phyloP scores from a whole-genome alignment of 1,284 basidiomycete genomes.

The Sphaerobolus stellatus region DNA sequence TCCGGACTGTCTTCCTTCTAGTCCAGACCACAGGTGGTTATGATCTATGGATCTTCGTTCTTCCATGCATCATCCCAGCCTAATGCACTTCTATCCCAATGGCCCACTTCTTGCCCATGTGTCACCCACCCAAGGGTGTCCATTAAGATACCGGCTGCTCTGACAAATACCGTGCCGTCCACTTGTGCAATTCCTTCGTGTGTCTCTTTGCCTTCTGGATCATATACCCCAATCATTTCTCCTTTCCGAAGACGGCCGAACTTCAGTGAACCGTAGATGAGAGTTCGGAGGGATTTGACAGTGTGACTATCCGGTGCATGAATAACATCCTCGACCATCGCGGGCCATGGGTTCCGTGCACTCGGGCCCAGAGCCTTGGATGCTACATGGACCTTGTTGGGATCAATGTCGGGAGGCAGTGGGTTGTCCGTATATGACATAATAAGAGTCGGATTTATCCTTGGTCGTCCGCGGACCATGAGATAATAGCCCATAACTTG shows the following conservation, averaged over 20 bases:
- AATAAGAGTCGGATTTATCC: constrained; percentile 51
- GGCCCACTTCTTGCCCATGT: constrained; percentile 47
- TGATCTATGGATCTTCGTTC: constrained; percentile 17
- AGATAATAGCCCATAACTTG: constrained; percentile 44
- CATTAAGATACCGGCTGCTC: constrained; percentile 63
- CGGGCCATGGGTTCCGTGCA: constrained; percentile 57
- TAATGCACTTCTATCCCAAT: constrained; percentile 62
- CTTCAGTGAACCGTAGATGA: constrained; percentile 50
- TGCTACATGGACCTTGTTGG: too few relatives aligned
- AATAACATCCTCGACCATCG: constrained; percentile 50
- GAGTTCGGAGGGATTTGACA: constrained; percentile 56
- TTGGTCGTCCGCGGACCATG: constrained; percentile 57
- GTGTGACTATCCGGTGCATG: constrained; percentile 63
- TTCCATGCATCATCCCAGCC: constrained; percentile 74
- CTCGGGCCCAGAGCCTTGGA: constrained; percentile 12
- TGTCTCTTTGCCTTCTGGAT: constrained; percentile 26
- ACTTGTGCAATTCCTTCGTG: constrained; percentile 44
- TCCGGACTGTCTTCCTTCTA: too few relatives aligned
- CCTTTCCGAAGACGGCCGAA: constrained; percentile 49
- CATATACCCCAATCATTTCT: constrained; percentile 45
- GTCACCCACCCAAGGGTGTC: constrained; percentile 61
- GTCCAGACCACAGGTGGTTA: too few relatives aligned
- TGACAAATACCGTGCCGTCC: constrained; percentile 64
- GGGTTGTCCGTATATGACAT: constrained; percentile 54
- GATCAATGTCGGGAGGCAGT: constrained; percentile 30